Conservation (phyloP, 768 basidiomycete species). For the Russula sp. region DNA sequence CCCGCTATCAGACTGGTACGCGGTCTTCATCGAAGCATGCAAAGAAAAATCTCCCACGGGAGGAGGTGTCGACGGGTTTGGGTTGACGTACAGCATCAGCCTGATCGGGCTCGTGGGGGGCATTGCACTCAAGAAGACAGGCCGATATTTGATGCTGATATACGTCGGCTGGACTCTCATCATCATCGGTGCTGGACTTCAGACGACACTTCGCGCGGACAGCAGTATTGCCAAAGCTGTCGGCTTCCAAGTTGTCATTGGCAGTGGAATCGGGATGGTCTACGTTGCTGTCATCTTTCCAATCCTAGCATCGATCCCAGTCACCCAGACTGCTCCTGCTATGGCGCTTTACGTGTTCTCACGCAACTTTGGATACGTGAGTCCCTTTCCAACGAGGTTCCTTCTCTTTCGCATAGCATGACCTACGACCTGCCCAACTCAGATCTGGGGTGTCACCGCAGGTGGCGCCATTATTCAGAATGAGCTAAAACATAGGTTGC, state of each 20-base stretch:
- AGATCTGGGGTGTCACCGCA: constrained; percentile 36
- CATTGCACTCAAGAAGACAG: constrained; percentile 37
- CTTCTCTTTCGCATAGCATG: background rate
- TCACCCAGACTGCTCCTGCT: constrained; percentile 37
- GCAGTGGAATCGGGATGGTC: constrained; percentile 38
- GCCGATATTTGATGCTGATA: constrained; percentile 42
- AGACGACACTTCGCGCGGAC: constrained; percentile 35
- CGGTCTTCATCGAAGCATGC: constrained; percentile 43
- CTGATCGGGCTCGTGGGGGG: constrained; percentile 43
- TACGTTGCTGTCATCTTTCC: constrained; percentile 38
- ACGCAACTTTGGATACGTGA: constrained; percentile 29
- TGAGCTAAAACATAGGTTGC: constrained; percentile 10
- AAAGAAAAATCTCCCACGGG: constrained; percentile 39
- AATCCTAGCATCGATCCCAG: constrained; percentile 39
- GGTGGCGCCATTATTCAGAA: too few relatives aligned
- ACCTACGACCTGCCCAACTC: background rate
- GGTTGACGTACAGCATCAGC: constrained; percentile 41
- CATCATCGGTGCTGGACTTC: constrained; percentile 39
- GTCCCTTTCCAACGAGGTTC: background rate
- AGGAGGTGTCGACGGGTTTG: constrained; percentile 40
- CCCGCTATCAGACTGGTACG: constrained; percentile 40
- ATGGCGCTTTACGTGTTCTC: constrained; percentile 36
- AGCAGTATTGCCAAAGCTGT: constrained; percentile 27
- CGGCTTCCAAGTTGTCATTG: constrained; percentile 33
- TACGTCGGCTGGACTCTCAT: constrained; percentile 40